phyloP scores from a whole-genome alignment of 2,329 filamentous ascomycete species.

The Colletotrichum higginsianum region DNA sequence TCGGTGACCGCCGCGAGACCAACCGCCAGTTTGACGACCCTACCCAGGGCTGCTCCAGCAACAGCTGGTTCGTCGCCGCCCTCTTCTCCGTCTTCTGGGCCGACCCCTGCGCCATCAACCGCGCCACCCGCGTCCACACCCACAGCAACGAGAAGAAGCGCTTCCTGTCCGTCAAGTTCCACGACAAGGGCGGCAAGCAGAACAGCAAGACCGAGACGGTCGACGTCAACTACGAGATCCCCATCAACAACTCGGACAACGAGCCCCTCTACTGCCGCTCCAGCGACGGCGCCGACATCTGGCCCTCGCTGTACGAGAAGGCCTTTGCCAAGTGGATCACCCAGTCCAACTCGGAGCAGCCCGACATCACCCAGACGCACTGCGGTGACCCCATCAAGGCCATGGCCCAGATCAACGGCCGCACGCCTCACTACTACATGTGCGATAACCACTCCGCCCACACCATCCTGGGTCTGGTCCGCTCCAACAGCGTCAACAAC shows the following conservation, averaged over 20 bases:
- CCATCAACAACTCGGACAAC: slow-evolving; percentile 60
- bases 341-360: slow-evolving; percentile 49
- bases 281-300: slow-evolving; percentile 58
- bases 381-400: slow-evolving; percentile 61
- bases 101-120: slow-evolving; percentile 58
- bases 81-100: slow-evolving; percentile 63
- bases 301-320: slow-evolving; percentile 64
- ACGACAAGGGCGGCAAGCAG: slow-evolving; percentile 62
- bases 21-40: slow-evolving; percentile 57
- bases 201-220: slow-evolving; percentile 56
- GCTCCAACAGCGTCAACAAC: slow-evolving; percentile 57
- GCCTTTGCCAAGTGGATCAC: slow-evolving; percentile 63
- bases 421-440: slow-evolving; percentile 55
- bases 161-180: slow-evolving; percentile 54
- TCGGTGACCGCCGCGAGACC: slow-evolving; percentile 44
- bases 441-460: slow-evolving; percentile 50
- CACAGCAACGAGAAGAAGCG: slow-evolving; percentile 48
- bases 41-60: slow-evolving; percentile 57
- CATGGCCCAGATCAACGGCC: slow-evolving; percentile 60
- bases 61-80: slow-evolving; percentile 61
- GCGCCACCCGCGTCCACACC: slow-evolving; percentile 48
- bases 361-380: slow-evolving; percentile 58
- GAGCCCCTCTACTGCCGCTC: slow-evolving; percentile 59
- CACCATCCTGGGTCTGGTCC: slow-evolving; percentile 57
- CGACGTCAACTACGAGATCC: slow-evolving; percentile 60